phyloP scores from a whole-genome alignment of 2,329 filamentous ascomycete species.

The Calycina herbarum region DNA sequence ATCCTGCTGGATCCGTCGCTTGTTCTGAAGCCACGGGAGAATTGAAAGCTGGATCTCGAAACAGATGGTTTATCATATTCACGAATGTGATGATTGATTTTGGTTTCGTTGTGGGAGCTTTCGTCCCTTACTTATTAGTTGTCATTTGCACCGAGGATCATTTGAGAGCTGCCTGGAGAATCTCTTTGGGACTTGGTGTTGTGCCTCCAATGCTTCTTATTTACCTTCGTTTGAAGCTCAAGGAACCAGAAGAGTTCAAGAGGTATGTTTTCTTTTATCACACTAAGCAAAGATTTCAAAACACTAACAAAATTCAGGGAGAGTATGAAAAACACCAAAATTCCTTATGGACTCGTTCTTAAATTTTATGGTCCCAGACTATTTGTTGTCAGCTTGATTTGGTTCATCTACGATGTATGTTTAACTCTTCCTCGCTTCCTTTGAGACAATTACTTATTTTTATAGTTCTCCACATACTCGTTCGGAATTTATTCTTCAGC shows the following conservation, averaged over 20 bases:
- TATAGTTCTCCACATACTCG: constrained; percentile 65
- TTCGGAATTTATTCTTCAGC: constrained; percentile 83
- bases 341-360: constrained; percentile 55
- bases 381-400: constrained; percentile 69
- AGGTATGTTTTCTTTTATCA: constrained; percentile 24
- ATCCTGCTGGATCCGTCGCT: constrained; percentile 80
- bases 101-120: constrained; percentile 76
- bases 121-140: constrained; percentile 70
- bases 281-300: background rate
- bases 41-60: constrained; percentile 76
- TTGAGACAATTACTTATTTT: background rate
- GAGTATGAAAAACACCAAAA: constrained; percentile 44
- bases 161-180: constrained; percentile 76
- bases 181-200: constrained; percentile 74
- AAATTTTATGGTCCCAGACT: constrained; percentile 75
- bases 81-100: constrained; percentile 86
- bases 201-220: constrained; percentile 75
- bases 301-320: constrained; percentile 30
- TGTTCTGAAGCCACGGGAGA: constrained; percentile 83
- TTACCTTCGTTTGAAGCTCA: constrained; percentile 68
- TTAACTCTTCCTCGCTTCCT: background rate
- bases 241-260: constrained; percentile 77
- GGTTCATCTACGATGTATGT: constrained; percentile 78
- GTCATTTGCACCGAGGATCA: constrained; percentile 56
- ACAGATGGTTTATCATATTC: constrained; percentile 88